A percentile compares a stretch with the other conserved stretches of the same genome.
Evolutionary conservation across 2,329 filamentous ascomycete species (phyloP).

Genomic region (Penicillium occitanis): DNA sequence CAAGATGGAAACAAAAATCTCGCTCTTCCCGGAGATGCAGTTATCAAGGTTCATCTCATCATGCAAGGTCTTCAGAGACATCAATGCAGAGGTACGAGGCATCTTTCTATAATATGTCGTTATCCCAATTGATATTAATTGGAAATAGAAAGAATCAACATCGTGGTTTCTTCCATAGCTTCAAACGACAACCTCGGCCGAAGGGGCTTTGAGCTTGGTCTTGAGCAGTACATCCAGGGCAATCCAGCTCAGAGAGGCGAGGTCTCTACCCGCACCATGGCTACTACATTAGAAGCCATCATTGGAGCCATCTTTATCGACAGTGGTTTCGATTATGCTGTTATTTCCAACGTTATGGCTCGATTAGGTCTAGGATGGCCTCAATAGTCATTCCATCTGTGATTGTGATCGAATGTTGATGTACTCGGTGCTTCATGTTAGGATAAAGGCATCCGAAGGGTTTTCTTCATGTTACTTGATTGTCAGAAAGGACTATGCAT

Average conservation of each 20-base stretch:
- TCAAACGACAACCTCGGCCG: neutral
- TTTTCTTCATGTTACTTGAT: neutral
- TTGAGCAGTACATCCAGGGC: neutral
- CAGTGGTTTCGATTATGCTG: neutral
- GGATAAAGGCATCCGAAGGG: neutral
- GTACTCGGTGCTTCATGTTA: neutral
- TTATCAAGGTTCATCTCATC: neutral
- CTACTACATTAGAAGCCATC: neutral
- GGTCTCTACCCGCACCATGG: neutral
- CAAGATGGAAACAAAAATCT: neutral
- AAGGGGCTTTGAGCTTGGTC: neutral
- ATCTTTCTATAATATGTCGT: neutral
- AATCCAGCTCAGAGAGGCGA: neutral
- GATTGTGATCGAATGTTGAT: neutral
- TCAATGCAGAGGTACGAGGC: neutral
- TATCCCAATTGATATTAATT: neutral
- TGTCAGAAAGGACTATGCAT: neutral
- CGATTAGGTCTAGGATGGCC: neutral
- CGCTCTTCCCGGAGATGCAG: neutral
- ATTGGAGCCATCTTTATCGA: neutral
- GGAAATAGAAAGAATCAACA: neutral
- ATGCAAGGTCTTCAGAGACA: conserved; percentile 1
- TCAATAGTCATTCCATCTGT: neutral
- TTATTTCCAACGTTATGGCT: neutral
- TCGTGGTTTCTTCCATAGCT: neutral